Evolutionary conservation across 257 asterid genomes (phyloP).

Genomic region (Coffea eugenioides): DNA sequence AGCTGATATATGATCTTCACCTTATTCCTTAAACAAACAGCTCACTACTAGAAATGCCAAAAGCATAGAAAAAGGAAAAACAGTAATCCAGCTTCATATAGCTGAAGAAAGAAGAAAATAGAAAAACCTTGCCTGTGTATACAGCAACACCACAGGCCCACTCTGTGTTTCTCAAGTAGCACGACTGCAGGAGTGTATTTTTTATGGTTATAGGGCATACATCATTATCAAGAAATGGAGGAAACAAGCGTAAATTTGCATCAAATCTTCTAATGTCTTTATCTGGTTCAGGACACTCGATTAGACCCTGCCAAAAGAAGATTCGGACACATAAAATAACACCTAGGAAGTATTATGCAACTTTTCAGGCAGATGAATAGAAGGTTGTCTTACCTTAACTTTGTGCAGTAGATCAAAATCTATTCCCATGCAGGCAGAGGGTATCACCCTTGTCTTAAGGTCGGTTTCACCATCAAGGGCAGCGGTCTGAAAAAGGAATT

Average conservation of each 20-base stretch:
- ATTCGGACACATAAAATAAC: conserved; percentile 1
- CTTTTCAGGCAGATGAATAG: neutral
- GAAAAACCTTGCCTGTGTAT: conserved; percentile 71
- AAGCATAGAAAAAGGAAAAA: neutral
- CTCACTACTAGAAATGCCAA: neutral
- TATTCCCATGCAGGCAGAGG: conserved; percentile 96
- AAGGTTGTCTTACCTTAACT: conserved; percentile 60
- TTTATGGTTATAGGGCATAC: conserved; percentile 87
- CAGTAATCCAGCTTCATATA: neutral
- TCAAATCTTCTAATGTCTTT: conserved; percentile 94
- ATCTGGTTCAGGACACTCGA: conserved; percentile 94
- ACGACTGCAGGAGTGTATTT: conserved; percentile 89
- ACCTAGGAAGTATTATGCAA: conserved; percentile 15
- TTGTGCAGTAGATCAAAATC: conserved; percentile 86
- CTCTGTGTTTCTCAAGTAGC: conserved; percentile 96
- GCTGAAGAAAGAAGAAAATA: neutral
- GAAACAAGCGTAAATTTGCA: conserved; percentile 92
- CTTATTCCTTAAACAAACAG: neutral
- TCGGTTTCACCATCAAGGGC: conserved; percentile 99
- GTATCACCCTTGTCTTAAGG: conserved; percentile 86
- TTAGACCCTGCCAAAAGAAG: conserved; percentile 71
- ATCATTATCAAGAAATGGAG: conserved; percentile 97
- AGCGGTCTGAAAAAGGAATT: conserved; percentile 57
- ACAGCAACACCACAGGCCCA: conserved; percentile 99
- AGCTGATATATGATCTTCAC: neutral